Percentiles rank a stretch among this genome's conserved stretches.
phyloP scores from a whole-genome alignment of 352 stramenopile genomes.

The Globisporangium nodosum region DNA sequence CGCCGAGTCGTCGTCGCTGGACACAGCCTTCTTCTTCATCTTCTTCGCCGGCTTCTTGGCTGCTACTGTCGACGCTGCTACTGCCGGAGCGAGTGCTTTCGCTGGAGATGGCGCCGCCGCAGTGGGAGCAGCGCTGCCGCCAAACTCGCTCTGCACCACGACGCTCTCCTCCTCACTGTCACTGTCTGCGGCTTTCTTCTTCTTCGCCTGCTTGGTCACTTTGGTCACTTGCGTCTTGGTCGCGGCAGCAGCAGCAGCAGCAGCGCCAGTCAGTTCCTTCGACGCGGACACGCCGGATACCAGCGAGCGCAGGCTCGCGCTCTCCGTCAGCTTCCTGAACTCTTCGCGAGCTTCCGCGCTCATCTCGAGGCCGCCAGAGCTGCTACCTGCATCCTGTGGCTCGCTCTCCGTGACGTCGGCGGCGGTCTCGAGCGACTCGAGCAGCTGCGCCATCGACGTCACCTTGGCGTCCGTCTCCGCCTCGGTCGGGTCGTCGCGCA shows the following conservation, averaged over 20 bases:
- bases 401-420: constrained; percentile 24
- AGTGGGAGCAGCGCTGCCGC: background rate
- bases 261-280: background rate
- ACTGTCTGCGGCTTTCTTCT: constrained; percentile 22
- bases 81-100: constrained; percentile 8
- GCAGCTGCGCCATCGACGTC: constrained; percentile 65
- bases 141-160: constrained; percentile 75
- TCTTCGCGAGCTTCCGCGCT: constrained; percentile 33
- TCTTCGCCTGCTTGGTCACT: constrained; percentile 8
- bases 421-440: constrained; percentile 66
- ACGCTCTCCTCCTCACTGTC: constrained; percentile 73
- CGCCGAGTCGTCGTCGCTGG: constrained; percentile 44
- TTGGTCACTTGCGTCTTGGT: constrained; percentile 2
- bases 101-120: background rate
- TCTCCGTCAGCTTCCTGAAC: constrained; percentile 59
- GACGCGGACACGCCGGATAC: constrained; percentile 1
- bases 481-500: constrained; percentile 54
- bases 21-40: constrained; percentile 30
- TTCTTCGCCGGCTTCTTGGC: constrained; percentile 12
- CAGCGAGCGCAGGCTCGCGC: constrained; percentile 16
- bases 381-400: background rate
- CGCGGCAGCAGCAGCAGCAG: background rate
- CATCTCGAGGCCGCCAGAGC: constrained; percentile 22
- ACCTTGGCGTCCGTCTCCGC: constrained; percentile 47
- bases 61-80: constrained; percentile 18